Percentiles rank a stretch among this genome's conserved stretches.
These are phyloP conservation scores for Colletotrichum destructivum DNA, from an alignment of 2,329 filamentous ascomycete species.

Conservation along the genomic window DNA sequence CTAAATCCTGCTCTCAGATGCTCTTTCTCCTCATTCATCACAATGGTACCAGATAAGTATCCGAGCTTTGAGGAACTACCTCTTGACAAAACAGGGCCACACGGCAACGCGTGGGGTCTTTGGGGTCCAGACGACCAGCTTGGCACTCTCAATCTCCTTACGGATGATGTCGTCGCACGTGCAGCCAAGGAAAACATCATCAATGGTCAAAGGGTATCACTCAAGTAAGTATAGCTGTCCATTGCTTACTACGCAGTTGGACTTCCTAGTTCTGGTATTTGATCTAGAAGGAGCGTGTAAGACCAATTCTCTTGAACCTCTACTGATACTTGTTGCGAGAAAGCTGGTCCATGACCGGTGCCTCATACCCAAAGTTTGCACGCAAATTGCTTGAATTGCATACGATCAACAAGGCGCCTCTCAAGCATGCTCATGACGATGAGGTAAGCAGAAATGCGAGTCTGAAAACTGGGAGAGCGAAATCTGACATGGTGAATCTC, in stretches of 20 bases:
- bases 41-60: neutral
- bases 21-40: neutral
- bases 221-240: conserved; percentile 27
- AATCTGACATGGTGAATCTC: conserved; percentile 12
- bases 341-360: conserved; percentile 43
- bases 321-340: conserved; percentile 1
- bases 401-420: conserved; percentile 45
- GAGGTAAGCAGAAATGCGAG: conserved; percentile 41
- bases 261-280: neutral
- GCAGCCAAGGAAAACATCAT: conserved; percentile 31
- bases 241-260: neutral
- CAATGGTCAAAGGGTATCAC: conserved; percentile 33
- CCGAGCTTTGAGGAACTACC: conserved; percentile 54
- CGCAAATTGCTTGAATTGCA: conserved; percentile 43
- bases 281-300: neutral
- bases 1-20: neutral
- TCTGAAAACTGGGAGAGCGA: neutral
- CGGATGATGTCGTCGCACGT: conserved; percentile 43
- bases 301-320: neutral
- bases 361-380: conserved; percentile 45
- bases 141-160: conserved; percentile 69
- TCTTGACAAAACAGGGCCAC: conserved; percentile 63
- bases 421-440: conserved; percentile 47
- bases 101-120: conserved; percentile 69
- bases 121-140: conserved; percentile 66